Conservation (phyloP, 306 rosid genomes). For the Macrotyloma uniflorum region DNA sequence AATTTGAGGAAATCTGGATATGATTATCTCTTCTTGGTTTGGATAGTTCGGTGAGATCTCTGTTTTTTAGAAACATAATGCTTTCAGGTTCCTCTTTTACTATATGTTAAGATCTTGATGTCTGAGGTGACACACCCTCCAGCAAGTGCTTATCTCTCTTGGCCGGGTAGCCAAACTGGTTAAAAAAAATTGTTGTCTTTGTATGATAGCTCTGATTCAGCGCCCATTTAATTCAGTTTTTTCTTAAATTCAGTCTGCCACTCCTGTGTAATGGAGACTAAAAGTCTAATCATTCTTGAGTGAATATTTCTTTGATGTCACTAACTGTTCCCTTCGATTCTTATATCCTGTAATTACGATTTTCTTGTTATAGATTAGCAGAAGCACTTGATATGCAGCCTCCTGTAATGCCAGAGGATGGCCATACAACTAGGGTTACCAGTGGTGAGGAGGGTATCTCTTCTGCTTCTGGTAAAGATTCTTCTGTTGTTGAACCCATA, state of each 20-base stretch:
- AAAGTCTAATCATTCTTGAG: constrained; percentile 26
- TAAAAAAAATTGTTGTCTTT: constrained; percentile 5
- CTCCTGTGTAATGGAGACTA: not conserved
- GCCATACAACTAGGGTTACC: constrained; percentile 93
- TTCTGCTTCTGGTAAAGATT: constrained; percentile 83
- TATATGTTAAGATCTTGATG: constrained; percentile 17
- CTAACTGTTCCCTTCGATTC: constrained; percentile 10
- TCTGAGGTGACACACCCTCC: constrained; percentile 22
- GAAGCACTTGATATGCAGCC: constrained; percentile 99
- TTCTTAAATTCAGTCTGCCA: constrained; percentile 9
- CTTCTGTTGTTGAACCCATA: constrained; percentile 76
- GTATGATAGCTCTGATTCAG: constrained; percentile 19
- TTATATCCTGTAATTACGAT: constrained; percentile 33
- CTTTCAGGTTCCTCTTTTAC: constrained; percentile 12
- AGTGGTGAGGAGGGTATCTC: constrained; percentile 90
- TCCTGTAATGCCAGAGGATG: constrained; percentile 99
- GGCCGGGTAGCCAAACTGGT: constrained; percentile 1
- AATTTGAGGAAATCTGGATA: constrained; percentile 17
- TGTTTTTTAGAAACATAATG: constrained; percentile 31
- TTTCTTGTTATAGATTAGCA: constrained; percentile 71
- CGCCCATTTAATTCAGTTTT: not conserved
- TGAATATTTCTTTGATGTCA: constrained; percentile 14
- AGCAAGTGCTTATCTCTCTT: constrained; percentile 11
- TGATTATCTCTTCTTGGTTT: not conserved
- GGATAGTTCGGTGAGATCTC: constrained; percentile 23